Conservation (phyloP, 805 yeast genomes). For the Lipomyces sp. region DNA sequence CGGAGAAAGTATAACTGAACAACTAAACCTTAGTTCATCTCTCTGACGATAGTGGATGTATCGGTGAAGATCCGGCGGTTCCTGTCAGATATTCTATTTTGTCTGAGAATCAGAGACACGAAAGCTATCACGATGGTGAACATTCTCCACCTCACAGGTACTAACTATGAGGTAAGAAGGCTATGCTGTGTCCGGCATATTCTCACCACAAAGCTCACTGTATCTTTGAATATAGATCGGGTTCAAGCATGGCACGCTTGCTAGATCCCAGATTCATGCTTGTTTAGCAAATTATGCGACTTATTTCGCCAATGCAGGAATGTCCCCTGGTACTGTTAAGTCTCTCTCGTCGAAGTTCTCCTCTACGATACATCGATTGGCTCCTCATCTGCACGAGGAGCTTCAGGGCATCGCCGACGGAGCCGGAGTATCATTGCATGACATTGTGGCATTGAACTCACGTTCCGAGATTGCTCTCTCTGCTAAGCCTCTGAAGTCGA, state of each 20-base stretch:
- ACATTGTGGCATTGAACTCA: constrained; percentile 42
- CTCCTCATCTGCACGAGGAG: constrained; percentile 40
- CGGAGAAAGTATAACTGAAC: too few species aligned
- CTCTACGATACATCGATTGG: constrained; percentile 33
- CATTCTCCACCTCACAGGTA: constrained; percentile 20
- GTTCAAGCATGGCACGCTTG: constrained; percentile 39
- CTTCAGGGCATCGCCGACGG: constrained; percentile 43
- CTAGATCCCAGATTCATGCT: constrained; percentile 35
- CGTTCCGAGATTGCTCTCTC: constrained; percentile 43
- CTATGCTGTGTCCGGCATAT: background rate
- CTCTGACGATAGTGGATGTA: background rate
- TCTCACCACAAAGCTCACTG: background rate
- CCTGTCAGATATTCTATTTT: too few species aligned
- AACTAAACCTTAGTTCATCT: too few species aligned
- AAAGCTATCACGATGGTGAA: constrained; percentile 18
- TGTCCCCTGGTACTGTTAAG: constrained; percentile 38
- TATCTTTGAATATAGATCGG: constrained; percentile 39
- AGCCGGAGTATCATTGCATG: constrained; percentile 36
- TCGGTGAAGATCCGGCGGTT: too few species aligned
- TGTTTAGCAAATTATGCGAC: constrained; percentile 37
- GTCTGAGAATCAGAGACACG: too few species aligned
- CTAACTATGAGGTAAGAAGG: constrained; percentile 21
- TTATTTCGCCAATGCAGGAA: constrained; percentile 32
- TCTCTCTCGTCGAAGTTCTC: constrained; percentile 35
- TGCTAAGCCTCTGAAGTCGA: constrained; percentile 27